Evolutionary conservation across 2,329 filamentous ascomycete genomes (phyloP), one percentile per base, ranked within the genome.

Genomic region (Apiospora malaysiana): DNA sequence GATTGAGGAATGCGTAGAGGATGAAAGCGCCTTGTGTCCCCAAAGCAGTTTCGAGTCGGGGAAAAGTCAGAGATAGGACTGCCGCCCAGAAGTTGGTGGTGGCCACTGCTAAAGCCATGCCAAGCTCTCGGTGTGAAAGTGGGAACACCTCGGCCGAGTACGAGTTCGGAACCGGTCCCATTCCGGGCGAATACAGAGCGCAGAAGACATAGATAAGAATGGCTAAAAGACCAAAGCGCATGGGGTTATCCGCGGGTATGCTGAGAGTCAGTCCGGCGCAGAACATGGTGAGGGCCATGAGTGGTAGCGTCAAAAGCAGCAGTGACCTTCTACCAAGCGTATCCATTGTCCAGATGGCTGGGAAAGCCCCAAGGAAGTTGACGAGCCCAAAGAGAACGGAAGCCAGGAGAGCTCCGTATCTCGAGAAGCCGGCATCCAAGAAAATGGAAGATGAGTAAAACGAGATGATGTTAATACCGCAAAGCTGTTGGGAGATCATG

Each of bases 61-160:
- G 84, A 83, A 84, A 87, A 4, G 85, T 87, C 10, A 85, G 79
- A 5, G 83, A 79, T 25, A 80, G 72, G 2, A 79, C 75, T 27
- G 68, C 65, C 71, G 83, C 83, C 72, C 83, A 85, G 70, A 83
- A 80, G 85, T 85, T 87, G 0, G 83, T 86, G 0, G 85, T 87
- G 0, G 86, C 85, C 1, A 85, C 87, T 0, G 86, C 85, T 0
- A 90, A 80, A 1, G 87, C 87, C 89, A 91, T 91, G 49, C 89
- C 89, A 68, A 89, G 83, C 1, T 87, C 84, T 18, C 90, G 87
- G 46, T 91, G 86, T 72, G 91, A 90, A 1, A 91, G 81, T 4
- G 90, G 90, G 76, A 91, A 92, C 1, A 88, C 90, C 78, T 92
- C 90, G 27, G 90, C 90, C 0, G 88, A 90, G 77, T 92, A 92